Base-by-base conservation (phyloP, 441 rosid species). In the Flueggea neowawraea region DNA sequence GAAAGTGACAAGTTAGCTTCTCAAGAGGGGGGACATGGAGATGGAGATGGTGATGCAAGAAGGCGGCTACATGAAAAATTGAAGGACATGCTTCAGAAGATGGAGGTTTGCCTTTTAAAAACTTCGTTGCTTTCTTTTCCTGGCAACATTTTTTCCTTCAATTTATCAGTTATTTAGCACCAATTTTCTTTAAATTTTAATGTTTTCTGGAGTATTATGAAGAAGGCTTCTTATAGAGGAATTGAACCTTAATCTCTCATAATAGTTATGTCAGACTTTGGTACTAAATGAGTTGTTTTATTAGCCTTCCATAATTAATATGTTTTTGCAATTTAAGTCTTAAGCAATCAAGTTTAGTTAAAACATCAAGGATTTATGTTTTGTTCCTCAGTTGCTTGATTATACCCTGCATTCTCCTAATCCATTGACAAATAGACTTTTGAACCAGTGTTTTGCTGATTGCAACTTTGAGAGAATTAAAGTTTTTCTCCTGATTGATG, bases 1-100 rank as follows among this genome's bases (percentile, higher is more conserved):
- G 98, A 95, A 82, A 84, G 91, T 58, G 90, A 91, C 69, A 86
- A n/a, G n/a, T n/a, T n/a, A n/a, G n/a, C n/a, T n/a, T n/a, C n/a
- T n/a, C n/a, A n/a, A n/a, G n/a, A n/a, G n/a, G n/a, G n/a, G n/a
- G n/a, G n/a, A n/a, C n/a, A n/a, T n/a, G n/a, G n/a, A n/a, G n/a
- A n/a, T n/a, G n/a, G n/a, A n/a, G n/a, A n/a, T n/a, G n/a, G n/a
- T 68, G 84, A 84, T 82, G 96, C 84, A 63, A 84, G 88, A 78
- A 87, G 85, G 72, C 80, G 90, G 16, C 85, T 84, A 43, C 93
- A 84, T 61, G 97, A 91, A 73, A 91, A 88, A 55, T 74, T 91
- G 28, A 89, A 83, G 71, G 86, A 80, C 67, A 69, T 82, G 83
- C 99, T 95, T 82, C 85, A 86, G 55, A 94, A 84, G 50, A 59